Evolutionary conservation across 371 early-diverging fungal species (phyloP).

Genomic region (Zychaea mexicana): DNA sequence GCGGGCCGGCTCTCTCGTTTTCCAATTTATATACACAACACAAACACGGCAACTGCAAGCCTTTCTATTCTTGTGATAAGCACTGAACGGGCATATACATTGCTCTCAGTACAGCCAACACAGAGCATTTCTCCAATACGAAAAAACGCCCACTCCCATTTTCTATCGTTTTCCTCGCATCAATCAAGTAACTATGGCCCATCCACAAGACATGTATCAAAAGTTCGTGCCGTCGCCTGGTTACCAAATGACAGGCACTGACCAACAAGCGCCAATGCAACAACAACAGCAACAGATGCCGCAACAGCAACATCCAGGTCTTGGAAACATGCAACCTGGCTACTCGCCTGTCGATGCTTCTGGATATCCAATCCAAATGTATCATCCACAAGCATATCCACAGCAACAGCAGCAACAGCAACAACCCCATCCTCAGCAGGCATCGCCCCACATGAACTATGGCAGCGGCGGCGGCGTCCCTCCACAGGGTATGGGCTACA

Average conservation of each 20-base stretch:
- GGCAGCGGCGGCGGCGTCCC: too few species aligned
- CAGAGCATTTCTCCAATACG: not conserved
- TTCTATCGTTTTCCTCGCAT: not conserved
- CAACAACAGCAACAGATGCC: slow-evolving; percentile 18
- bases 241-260: slow-evolving; percentile 19
- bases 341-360: slow-evolving; percentile 6
- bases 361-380: slow-evolving; percentile 17
- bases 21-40: too few species aligned
- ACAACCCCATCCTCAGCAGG: too few species aligned
- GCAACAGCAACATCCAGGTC: slow-evolving; percentile 23
- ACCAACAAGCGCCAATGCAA: slow-evolving; percentile 2
- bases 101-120: too few species aligned
- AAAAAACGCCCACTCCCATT: not conserved
- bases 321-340: slow-evolving; percentile 15
- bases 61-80: not conserved
- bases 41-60: too few species aligned
- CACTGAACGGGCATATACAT: too few species aligned
- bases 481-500: slow-evolving; percentile 12
- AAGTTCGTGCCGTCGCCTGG: slow-evolving; percentile 23
- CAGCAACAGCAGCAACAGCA: slow-evolving; percentile 25
- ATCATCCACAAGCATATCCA: slow-evolving; percentile 19
- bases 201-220: slow-evolving; percentile 27
- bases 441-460: slow-evolving; percentile 22
- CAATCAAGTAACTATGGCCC: slow-evolving; percentile 10
- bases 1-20: not conserved